Base-by-base conservation (phyloP, 257 asterid genomes). In the Solanum rostratum region DNA sequence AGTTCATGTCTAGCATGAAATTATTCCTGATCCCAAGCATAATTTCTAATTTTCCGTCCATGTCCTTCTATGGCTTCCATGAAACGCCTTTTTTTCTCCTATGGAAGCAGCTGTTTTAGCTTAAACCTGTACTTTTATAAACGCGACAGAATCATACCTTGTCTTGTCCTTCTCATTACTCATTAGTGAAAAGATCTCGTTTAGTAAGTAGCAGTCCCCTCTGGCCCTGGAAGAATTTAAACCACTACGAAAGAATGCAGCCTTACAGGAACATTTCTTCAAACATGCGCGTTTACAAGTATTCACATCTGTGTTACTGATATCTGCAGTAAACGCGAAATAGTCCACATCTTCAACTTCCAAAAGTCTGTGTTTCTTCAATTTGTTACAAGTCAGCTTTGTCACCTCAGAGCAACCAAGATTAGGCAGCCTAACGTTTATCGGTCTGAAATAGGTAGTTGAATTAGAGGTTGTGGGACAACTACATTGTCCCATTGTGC, bases 241-340 rank as follows among this genome's bases (percentile, higher is more conserved):
- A 2, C 43, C 62, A 46, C n/a, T 19, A 14, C 39, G 45, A 20
- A 86, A 87, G 12, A 84, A 63, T 3, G 68, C 69, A 20, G 85
- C 89, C 80, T 84, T 80, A 66, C 88, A 86, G 5, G 88, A 86
- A 79, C 88, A 87, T 19, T 80, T 80, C 20, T 7, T 50, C 11
- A 84, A 54, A 14, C 89, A 84, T 6, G 59, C 24, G 16, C 65
- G 33, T 54, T 70, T 84, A 82, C 89, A 87, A 13, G 54, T 70
- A 11, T 55, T 83, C 82, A 20, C 27, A 65, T 79, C 73, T 15
- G 85, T 69, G 80, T 78, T 24, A 8, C 76, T 24, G 15, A 76
- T 76, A 76, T 76, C 82, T 49, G 82, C 82, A 15, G n/a, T 27
- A 76, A 76, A 76, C 24, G 82, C 5, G 37, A 86, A 86, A 80